Percentiles rank a stretch among this genome's conserved stretches.
Evolutionary conservation across 371 early-diverging fungal genomes (phyloP).

Genomic region (Nematocida displodere): DNA sequence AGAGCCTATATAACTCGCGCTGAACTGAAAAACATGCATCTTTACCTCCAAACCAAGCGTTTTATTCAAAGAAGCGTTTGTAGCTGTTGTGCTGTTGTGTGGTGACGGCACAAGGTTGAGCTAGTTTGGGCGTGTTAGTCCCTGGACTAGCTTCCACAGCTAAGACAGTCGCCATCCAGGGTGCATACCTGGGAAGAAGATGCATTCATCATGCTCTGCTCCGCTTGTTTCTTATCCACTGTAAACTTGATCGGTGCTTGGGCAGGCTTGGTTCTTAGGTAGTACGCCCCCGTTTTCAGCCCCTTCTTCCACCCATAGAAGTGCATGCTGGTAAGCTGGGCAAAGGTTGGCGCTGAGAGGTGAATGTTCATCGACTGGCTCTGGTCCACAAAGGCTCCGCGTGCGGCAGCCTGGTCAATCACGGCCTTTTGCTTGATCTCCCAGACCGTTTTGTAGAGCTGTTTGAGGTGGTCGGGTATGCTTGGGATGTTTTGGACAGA

Average conservation of each 20-base stretch:
- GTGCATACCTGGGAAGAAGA: constrained; percentile 16
- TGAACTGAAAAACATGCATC: no score
- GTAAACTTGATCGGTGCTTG: constrained; percentile 92
- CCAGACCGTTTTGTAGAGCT: constrained; percentile 94
- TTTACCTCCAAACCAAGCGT: no score
- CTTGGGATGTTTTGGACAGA: constrained; percentile 75
- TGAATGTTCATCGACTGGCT: constrained; percentile 94
- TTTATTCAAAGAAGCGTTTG: no score
- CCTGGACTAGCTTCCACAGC: constrained; percentile 44
- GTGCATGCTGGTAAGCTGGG: constrained; percentile 90
- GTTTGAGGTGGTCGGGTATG: constrained; percentile 83
- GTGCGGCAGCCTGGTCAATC: constrained; percentile 73
- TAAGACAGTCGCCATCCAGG: constrained; percentile 39
- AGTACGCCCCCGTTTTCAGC: constrained; percentile 99
- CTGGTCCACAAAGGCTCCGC: constrained; percentile 95
- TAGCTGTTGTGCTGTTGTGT: no score
- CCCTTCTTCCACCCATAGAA: constrained; percentile 97
- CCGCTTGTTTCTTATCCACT: constrained; percentile 61
- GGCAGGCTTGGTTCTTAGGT: constrained; percentile 88
- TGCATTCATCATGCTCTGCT: no score
- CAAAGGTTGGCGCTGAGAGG: constrained; percentile 79
- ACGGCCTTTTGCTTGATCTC: constrained; percentile 80
- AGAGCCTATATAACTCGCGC: no score
- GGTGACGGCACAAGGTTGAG: no score
- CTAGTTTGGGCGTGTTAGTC: no score